Conservation (phyloP, 2,329 filamentous ascomycete species). For the Fonsecaea pugnacius region DNA sequence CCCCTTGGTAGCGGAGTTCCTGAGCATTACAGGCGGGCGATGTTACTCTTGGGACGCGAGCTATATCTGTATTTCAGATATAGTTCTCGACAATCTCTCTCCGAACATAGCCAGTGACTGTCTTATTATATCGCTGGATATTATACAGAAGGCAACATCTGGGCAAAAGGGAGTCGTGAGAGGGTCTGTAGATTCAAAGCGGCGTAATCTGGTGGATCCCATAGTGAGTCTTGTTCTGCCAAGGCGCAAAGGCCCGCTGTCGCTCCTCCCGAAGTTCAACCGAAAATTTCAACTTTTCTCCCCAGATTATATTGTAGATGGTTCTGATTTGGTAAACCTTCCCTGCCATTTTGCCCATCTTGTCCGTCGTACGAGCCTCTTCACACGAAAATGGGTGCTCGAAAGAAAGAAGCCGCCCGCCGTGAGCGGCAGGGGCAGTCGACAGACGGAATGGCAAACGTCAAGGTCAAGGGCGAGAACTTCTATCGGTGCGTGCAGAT, state of each 20-base stretch:
- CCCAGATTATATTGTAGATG: not conserved
- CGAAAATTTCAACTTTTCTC: constrained; percentile 5
- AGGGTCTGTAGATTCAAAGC: not conserved
- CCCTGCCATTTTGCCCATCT: not conserved
- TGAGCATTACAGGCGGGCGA: too few relatives aligned
- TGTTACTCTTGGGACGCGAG: too few relatives aligned
- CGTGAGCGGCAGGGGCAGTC: constrained; percentile 83
- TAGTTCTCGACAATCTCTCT: too few relatives aligned
- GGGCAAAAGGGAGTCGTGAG: too few relatives aligned
- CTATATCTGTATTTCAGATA: too few relatives aligned
- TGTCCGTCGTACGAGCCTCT: not conserved
- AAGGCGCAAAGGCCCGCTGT: not conserved
- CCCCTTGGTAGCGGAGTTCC: too few relatives aligned
- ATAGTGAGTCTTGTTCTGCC: not conserved
- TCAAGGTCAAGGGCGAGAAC: constrained; percentile 94
- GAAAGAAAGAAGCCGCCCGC: constrained; percentile 87
- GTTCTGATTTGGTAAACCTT: not conserved
- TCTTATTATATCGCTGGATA: too few relatives aligned
- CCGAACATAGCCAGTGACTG: too few relatives aligned
- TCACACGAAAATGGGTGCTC: constrained; percentile 70
- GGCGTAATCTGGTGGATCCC: not conserved
- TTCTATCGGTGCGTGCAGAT: constrained; percentile 74
- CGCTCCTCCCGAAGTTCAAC: constrained; percentile 1
- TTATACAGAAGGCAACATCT: too few relatives aligned
- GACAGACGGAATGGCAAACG: constrained; percentile 85